These are phyloP conservation scores for Pseudozyma tsukubaensis DNA, from an alignment of 1,284 basidiomycete species.

Conservation along the genomic window DNA sequence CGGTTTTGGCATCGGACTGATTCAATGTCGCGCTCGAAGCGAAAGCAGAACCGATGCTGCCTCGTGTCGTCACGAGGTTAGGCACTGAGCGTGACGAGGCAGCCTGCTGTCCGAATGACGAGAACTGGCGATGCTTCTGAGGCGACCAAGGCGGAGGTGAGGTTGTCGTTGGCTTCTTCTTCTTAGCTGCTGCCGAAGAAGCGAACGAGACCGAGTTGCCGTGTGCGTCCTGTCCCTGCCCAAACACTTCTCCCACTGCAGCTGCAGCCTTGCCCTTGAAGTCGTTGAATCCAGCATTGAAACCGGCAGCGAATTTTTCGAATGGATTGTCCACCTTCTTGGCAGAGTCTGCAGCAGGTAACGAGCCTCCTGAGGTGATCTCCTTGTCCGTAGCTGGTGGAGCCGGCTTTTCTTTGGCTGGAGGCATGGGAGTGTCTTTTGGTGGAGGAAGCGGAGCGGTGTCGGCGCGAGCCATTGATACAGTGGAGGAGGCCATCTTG, in stretches of 20 bases:
- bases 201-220: neutral
- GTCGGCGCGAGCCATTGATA: constrained; percentile 32
- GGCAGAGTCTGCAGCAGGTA: constrained; percentile 23
- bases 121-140: constrained; percentile 37
- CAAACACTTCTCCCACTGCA: constrained; percentile 54
- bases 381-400: constrained; percentile 17
- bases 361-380: constrained; percentile 41
- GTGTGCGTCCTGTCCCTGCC: constrained; percentile 22
- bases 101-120: constrained; percentile 29
- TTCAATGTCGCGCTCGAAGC: constrained; percentile 71
- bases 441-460: constrained; percentile 43
- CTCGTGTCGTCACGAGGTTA: constrained; percentile 72
- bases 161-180: constrained; percentile 10
- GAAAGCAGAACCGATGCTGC: constrained; percentile 70
- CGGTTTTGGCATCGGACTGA: constrained; percentile 65
- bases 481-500: constrained; percentile 29
- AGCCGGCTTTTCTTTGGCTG: constrained; percentile 21
- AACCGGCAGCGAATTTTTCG: constrained; percentile 52
- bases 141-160: constrained; percentile 41
- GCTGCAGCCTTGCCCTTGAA: constrained; percentile 58
- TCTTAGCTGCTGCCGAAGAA: constrained; percentile 7
- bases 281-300: constrained; percentile 56
- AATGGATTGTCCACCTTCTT: constrained; percentile 52
- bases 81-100: constrained; percentile 49
- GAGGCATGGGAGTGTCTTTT: constrained; percentile 34